Evolutionary conservation across 1,284 basidiomycete genomes (phyloP).

Genomic region (Thelephora terrestris): DNA sequence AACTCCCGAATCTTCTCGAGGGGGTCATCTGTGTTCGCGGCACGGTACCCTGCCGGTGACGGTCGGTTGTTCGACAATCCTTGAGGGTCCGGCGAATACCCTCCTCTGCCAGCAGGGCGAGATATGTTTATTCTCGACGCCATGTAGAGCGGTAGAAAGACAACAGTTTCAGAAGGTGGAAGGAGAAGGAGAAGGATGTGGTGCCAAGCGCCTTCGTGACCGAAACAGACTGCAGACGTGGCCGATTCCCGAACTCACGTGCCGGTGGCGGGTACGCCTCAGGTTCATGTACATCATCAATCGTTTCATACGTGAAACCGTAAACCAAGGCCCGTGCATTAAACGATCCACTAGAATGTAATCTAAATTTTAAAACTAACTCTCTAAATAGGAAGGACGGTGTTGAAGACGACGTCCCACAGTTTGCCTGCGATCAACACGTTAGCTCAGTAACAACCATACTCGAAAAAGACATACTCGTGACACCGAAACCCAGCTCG

Average conservation of each 20-base stretch:
- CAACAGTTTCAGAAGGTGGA: constrained; percentile 5
- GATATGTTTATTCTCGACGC: constrained; percentile 75
- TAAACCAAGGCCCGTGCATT: neutral
- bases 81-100: constrained; percentile 56
- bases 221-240: neutral
- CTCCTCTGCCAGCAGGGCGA: constrained; percentile 51
- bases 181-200: constrained; percentile 10
- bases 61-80: constrained; percentile 59
- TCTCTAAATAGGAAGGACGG: constrained; percentile 53
- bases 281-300: neutral
- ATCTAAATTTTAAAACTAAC: neutral
- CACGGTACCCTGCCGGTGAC: constrained; percentile 54
- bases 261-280: neutral
- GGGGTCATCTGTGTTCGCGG: constrained; percentile 73
- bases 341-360: neutral
- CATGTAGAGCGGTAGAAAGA: constrained; percentile 34
- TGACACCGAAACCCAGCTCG: constrained; percentile 97
- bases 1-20: constrained; percentile 75
- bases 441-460: constrained; percentile 1
- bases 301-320: neutral
- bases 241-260: neutral
- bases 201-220: no score
- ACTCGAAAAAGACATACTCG: constrained; percentile 39
- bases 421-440: constrained; percentile 54
- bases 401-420: constrained; percentile 93